Base-by-base conservation (phyloP, 179 eudicot genomes). In the Carnegiea gigantea region DNA sequence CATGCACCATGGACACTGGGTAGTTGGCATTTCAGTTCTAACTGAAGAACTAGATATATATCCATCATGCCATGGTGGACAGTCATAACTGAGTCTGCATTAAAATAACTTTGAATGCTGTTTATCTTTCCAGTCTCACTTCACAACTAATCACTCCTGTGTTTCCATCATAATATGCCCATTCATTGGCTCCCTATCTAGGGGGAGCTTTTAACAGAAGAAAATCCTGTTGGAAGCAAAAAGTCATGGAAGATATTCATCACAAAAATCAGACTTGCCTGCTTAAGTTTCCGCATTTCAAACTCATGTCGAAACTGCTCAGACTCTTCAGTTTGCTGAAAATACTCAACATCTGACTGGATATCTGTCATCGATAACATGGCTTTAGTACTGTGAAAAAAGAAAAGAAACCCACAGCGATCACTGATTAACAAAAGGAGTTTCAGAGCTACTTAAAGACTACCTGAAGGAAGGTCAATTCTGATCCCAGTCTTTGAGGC, bases 211-310 rank as follows among this genome's bases (percentile, higher is more conserved):
- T 40, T 40, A 40, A 40, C 44, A 40, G 44, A 40, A 40, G 44
- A 15, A 17, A 15, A 17, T 15, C 62, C 15, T 14, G n/a, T 54
- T 15, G 15, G 62, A 54, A 48, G 53, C 53, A 48, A 40, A 40
- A 40, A 40, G 44, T 48, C 0, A 33, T 11, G 53, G 1, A 20
- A 20, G n/a, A 57, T 57, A 57, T 15, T 8, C 26, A 60, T n/a
- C 11, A 23, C 60, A 13, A 30, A 51, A 59, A 80, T 30, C 46
- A 83, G 78, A 87, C 82, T 80, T 40, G 77, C 98, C 98, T 95
- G 98, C 81, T 88, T 92, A 71, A 93, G 88, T 93, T 88, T 95
- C 82, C 96, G 90, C 98, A 95, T 92, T 88, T 95, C 98, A 86
- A 87, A 93, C 86, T 95, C 98, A 70, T 90, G 86, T 82, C 91